phyloP scores from a whole-genome alignment of 2,329 filamentous ascomycete species.

The Claviceps paspali region DNA sequence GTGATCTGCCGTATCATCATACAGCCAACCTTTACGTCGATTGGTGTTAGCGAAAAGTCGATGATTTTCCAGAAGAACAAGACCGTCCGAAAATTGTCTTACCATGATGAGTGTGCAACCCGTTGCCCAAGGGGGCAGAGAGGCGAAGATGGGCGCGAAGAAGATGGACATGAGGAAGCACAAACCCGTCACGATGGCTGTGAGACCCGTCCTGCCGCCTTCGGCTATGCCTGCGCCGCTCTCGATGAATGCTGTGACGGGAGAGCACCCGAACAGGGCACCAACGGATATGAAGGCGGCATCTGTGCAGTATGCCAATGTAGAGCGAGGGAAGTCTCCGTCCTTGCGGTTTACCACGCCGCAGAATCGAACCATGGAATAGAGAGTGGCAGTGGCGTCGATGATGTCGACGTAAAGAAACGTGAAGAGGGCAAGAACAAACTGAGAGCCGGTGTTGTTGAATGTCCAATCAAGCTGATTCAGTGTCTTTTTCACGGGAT shows the following conservation, averaged over 20 bases:
- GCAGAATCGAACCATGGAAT: constrained; percentile 69
- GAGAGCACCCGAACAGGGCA: constrained; percentile 52
- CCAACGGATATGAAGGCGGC: constrained; percentile 58
- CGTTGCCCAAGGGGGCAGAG: constrained; percentile 64
- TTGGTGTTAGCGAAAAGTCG: not conserved
- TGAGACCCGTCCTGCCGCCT: constrained; percentile 58
- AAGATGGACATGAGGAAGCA: constrained; percentile 60
- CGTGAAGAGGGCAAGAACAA: constrained; percentile 57
- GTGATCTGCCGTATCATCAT: constrained; percentile 65
- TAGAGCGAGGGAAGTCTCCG: constrained; percentile 75
- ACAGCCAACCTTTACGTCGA: constrained; percentile 42
- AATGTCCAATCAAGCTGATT: constrained; percentile 54
- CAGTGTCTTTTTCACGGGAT: constrained; percentile 49
- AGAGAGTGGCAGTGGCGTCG: constrained; percentile 61
- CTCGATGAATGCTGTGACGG: constrained; percentile 62
- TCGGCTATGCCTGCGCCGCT: constrained; percentile 63
- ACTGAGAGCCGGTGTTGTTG: constrained; percentile 38
- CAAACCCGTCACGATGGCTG: constrained; percentile 51
- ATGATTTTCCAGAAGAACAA: not conserved
- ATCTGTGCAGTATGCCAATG: constrained; percentile 62
- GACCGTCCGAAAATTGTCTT: constrained; percentile 1
- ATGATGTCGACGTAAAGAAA: constrained; percentile 71
- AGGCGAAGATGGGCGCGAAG: constrained; percentile 63
- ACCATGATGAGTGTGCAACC: constrained; percentile 57
- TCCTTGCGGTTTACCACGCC: constrained; percentile 47